Conservation (phyloP, 371 early-diverging fungal species). For the Sporodiniella umbellata region DNA sequence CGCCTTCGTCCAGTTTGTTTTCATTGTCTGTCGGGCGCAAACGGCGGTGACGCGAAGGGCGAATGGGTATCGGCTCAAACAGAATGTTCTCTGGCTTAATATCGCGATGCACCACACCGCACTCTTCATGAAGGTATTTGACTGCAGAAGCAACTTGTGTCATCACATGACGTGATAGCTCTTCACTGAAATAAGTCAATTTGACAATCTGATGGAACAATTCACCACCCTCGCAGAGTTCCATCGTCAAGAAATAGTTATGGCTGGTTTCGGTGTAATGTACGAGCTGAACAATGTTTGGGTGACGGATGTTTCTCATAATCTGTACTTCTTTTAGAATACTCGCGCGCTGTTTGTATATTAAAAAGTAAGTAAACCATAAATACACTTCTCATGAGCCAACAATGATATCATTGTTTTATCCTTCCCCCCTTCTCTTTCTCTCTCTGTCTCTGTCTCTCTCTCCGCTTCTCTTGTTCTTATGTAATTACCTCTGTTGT, state of each 20-base stretch:
- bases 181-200: constrained; percentile 78
- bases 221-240: constrained; percentile 85
- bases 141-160: constrained; percentile 88
- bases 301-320: constrained; percentile 73
- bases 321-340: constrained; percentile 83
- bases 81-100: constrained; percentile 97
- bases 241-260: constrained; percentile 76
- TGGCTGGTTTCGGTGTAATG: constrained; percentile 54
- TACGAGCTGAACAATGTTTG: constrained; percentile 70
- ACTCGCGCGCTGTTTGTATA: constrained; percentile 58
- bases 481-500: constrained; percentile 34
- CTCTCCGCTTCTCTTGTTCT: too few species aligned
- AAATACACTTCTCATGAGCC: not conserved
- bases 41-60: constrained; percentile 36
- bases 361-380: not conserved
- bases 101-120: constrained; percentile 88
- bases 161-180: constrained; percentile 77
- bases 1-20: constrained; percentile 62
- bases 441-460: too few species aligned
- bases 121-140: constrained; percentile 83
- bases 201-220: constrained; percentile 82
- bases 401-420: constrained; percentile 17
- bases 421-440: too few species aligned
- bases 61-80: constrained; percentile 70
- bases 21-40: constrained; percentile 48